Conservation (phyloP, 208 protist species). For the Spongospora subterranea region DNA sequence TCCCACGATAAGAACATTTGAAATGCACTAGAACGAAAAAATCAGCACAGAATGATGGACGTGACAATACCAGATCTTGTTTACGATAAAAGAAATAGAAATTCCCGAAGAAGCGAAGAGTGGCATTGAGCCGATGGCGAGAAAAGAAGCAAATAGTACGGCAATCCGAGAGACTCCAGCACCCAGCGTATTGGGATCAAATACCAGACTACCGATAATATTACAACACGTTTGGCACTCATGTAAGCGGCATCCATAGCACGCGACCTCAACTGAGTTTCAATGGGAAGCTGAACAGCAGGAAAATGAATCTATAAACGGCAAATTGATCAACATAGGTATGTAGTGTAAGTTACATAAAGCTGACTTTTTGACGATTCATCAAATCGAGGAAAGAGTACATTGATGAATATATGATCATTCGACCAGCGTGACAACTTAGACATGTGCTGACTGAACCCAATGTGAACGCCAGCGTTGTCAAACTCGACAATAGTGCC, state of each 20-base stretch:
- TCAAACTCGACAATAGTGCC: neutral
- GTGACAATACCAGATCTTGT: neutral
- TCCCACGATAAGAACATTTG: slow-evolving; percentile 21
- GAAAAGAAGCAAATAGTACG: neutral
- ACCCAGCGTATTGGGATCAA: neutral
- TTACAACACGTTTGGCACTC: neutral
- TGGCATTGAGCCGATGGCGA: neutral
- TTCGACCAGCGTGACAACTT: neutral
- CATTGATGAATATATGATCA: neutral
- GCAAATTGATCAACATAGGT: neutral
- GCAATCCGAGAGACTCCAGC: neutral
- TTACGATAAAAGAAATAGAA: neutral
- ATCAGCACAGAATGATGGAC: neutral
- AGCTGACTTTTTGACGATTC: neutral
- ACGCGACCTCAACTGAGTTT: neutral
- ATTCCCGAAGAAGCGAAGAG: neutral
- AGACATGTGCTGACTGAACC: neutral
- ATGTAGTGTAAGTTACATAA: neutral
- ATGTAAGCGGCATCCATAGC: neutral
- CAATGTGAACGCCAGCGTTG: neutral
- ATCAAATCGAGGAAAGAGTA: neutral
- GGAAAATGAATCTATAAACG: slow-evolving; percentile 24
- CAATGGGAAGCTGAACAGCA: neutral
- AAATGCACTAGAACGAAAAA: neutral
- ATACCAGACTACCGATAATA: neutral